These are phyloP conservation scores for Rhizomucor pusillus DNA, from an alignment of 371 early-diverging fungal species.

Conservation along the genomic window DNA sequence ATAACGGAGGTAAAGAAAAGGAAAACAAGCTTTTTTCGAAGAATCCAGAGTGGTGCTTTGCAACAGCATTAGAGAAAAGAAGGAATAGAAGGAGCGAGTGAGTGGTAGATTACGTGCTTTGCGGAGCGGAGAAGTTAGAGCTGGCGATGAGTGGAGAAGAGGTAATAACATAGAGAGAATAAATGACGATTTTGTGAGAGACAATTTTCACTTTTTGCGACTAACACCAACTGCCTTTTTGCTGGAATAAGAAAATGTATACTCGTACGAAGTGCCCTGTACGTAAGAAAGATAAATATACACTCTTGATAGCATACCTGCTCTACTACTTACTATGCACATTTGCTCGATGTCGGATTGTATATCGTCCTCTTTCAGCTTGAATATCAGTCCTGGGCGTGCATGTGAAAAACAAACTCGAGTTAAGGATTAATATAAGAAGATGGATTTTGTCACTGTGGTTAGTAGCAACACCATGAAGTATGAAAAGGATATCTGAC, in stretches of 20 bases:
- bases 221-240: background rate
- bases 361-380: constrained; percentile 40
- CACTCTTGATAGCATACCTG: background rate
- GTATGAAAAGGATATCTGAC: constrained; percentile 42
- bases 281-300: background rate
- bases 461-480: background rate
- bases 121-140: too few species aligned
- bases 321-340: constrained; percentile 28
- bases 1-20: too few species aligned
- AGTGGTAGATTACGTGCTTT: too few species aligned
- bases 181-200: too few species aligned
- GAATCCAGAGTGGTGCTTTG: too few species aligned
- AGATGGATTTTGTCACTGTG: background rate
- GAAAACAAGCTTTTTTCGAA: too few species aligned
- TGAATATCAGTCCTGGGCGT: constrained; percentile 39
- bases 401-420: constrained; percentile 11
- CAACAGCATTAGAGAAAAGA: too few species aligned
- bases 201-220: background rate
- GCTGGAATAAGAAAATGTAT: background rate
- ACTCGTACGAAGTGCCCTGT: background rate
- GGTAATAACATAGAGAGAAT: too few species aligned
- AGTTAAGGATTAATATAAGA: constrained; percentile 28
- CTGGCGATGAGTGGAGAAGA: too few species aligned
- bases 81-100: too few species aligned
- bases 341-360: constrained; percentile 38